A percentile compares a stretch with the other conserved stretches of the same genome.
These are phyloP conservation scores for Acorus gramineus DNA, from an alignment of 106 monocot genomes.

Conservation along the genomic window DNA sequence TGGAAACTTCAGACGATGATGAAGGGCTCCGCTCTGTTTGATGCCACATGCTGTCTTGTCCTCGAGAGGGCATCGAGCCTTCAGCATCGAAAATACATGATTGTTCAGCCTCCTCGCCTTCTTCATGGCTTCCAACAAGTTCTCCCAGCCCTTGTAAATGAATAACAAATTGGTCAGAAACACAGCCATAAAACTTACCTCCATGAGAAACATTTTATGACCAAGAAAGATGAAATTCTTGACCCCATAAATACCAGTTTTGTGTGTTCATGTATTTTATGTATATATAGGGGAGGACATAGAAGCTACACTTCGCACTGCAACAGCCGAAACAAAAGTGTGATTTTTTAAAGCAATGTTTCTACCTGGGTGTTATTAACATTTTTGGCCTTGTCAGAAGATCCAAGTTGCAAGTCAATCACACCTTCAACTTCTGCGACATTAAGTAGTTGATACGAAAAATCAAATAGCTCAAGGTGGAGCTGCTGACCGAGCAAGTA, in stretches of 20 bases:
- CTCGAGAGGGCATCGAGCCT: conserved; percentile 92
- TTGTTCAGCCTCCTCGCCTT: conserved; percentile 91
- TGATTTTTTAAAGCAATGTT: not conserved
- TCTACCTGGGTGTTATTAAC: conserved; percentile 44
- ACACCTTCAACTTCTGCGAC: conserved; percentile 86
- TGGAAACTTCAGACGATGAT: conserved; percentile 57
- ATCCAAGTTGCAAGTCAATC: conserved; percentile 13
- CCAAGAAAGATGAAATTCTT: no score
- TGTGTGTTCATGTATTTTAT: no score
- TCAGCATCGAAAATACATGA: conserved; percentile 84
- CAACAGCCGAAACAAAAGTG: no score
- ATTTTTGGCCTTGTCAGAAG: conserved; percentile 39
- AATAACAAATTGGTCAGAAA: not conserved
- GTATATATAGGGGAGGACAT: no score
- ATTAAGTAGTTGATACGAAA: conserved; percentile 92
- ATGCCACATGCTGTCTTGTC: conserved; percentile 94
- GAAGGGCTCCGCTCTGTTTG: conserved; percentile 83
- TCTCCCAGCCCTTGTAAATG: conserved; percentile 54
- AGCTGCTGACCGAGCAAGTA: conserved; percentile 95
- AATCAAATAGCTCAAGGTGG: conserved; percentile 94
- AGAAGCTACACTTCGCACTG: no score
- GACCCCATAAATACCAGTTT: no score
- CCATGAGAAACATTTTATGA: no score
- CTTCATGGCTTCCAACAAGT: conserved; percentile 77
- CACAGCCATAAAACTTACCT: no score